Base-by-base conservation (phyloP, 148 eudicot genomes). In the Dianthus caryophyllus region DNA sequence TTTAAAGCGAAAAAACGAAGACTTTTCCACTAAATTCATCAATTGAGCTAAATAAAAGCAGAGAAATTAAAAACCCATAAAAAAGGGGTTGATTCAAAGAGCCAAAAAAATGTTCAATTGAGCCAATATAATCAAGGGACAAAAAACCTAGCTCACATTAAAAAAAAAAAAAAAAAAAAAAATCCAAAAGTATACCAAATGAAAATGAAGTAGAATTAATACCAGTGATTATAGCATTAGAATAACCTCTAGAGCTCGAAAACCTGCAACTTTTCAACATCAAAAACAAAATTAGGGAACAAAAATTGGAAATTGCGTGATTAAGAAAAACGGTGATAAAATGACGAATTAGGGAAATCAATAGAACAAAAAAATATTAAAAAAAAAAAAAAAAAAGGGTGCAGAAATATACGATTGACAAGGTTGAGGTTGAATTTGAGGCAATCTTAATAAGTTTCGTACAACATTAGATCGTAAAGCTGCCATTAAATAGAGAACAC, bases 161-260 rank as follows among this genome's bases (percentile, higher is more conserved):
- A n/a, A n/a, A n/a, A n/a, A n/a, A n/a, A n/a, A 2, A 9, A 30
- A 20, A 46, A 2, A 9, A 30, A 20, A 46, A 13, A 14, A 30
- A 59, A 47, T 7, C 10, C 9, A 33, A 2, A 33, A 51, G 7
- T 20, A 66, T 10, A 24, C 14, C 29, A 30, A 68, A 43, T 68
- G 22, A 6, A 41, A 68, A 46, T 22, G 25, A 17, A 24, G 56
- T 29, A 65, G 36, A 38, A 70, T 5, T 64, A 1, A 52, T 74
- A 82, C 85, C 79, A 29, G 38, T 60, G 22, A 16, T 68, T 61
- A 61, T 41, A 27, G 20, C 58, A 69, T 65, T 74, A 56, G 80
- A 82, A 74, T 58, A 79, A 70, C 77, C 61, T 75, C 80, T 77
- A 39, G 80, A 77, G 71, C 79, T 80, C 68, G 80, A 78, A 36